Conservation (phyloP, 2,329 filamentous ascomycete genomes). For the Fusarium veterinarium region DNA sequence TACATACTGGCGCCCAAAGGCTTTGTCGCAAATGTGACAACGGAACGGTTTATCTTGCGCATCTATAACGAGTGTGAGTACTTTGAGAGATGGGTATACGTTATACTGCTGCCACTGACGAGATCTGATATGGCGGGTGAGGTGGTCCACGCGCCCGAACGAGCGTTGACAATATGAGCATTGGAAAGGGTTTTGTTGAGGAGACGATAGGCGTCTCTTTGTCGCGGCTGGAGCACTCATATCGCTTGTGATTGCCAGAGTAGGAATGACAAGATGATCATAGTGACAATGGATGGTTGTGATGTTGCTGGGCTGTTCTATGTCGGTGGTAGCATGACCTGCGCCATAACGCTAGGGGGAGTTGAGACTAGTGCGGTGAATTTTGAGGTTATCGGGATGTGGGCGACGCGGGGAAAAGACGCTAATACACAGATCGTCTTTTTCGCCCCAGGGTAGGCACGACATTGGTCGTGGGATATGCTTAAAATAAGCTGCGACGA, state of each 20-base stretch:
- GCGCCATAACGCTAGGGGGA: not conserved
- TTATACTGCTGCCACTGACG: not conserved
- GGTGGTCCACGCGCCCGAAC: not conserved
- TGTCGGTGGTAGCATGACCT: not conserved
- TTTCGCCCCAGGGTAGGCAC: not conserved
- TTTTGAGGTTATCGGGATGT: not conserved
- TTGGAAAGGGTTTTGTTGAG: not conserved
- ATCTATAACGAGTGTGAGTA: not conserved
- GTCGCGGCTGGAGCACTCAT: not conserved
- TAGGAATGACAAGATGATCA: fast-evolving
- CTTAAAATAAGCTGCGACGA: not conserved
- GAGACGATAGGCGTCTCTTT: not conserved
- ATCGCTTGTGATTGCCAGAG: fast-evolving
- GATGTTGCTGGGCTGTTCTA: not conserved
- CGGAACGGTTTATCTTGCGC: not conserved
- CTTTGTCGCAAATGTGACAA: not conserved
- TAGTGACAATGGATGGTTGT: not conserved
- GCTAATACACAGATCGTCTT: not conserved
- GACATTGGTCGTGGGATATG: not conserved
- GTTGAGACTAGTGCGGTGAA: fast-evolving
- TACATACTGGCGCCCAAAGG: constrained; percentile 2
- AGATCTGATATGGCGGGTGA: constrained; percentile 4
- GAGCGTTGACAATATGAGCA: not conserved
- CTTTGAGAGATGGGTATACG: fast-evolving
- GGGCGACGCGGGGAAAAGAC: not conserved